Evolutionary conservation across 192 early-diverging fungal genomes (phyloP), one percentile per base, ranked within the genome.

Genomic region (Coemansia brasiliensis): DNA sequence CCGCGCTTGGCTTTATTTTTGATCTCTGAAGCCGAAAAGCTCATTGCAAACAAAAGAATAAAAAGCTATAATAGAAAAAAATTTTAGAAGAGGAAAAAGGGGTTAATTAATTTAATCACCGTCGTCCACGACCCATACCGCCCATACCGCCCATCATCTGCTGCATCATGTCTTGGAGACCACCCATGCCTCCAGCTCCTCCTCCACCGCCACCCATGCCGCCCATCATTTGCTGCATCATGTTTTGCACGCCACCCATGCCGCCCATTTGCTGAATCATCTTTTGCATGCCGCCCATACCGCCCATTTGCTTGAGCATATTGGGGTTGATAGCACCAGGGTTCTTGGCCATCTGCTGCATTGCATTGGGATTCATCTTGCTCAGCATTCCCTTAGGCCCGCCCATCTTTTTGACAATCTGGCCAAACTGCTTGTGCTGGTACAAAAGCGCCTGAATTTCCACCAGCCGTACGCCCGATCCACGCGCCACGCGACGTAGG

Each of bases 361-460:
- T 74, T 55, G 73, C 74, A 13, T 55, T 63, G 0, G 82, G 73
- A 55, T 85, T 86, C 83, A 85, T 81, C 45, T 83, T 79, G 65
- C 86, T 85, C 57, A 96, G 59, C 50, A 94, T 74, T 32, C 90
- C 90, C 61, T 94, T 91, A 55, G 83, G 90, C 7, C 94, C 94
- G 52, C 94, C 94, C 91, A 96, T 92, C 48, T 81, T 86, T 84
- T 96, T 96, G 55, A 96, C 86, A 67, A 95, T 87, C 43, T 87
- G 87, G 1, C 88, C 88, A 72, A 94, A 93, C 67, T 84, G 76
- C 52, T 83, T 82, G 65, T 87, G 86, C 63, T 90, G 88, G 46
- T 80, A 55, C 53, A 95, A 67, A n/a, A 96, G 63, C 46, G 90
- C 90, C 69, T 94, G 90, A 2, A 96, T 86, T 65, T 94, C 93